Base-by-base conservation (phyloP, 176 grass and related monocot genomes). In the Tillandsia fasciculata region DNA sequence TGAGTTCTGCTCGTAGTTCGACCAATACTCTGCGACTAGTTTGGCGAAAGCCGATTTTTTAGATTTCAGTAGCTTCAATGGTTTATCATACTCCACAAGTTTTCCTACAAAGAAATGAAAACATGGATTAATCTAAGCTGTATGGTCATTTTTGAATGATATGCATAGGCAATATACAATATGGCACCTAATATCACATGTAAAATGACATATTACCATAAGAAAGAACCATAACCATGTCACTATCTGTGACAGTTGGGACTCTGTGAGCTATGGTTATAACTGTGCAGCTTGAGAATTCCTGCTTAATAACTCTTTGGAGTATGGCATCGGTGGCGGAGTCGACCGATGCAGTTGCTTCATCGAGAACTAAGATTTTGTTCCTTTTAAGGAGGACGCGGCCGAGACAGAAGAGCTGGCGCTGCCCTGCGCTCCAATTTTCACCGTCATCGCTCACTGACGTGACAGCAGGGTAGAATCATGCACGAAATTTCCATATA, bases 301-400 rank as follows among this genome's bases (percentile, higher is more conserved):
- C 86, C 48, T 83, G 50, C 49, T 84, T 90, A 50, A 92, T 85
- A 51, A 91, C 82, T 42, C 51, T 82, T 77, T 92, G 93, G 47
- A 92, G 69, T 49, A 83, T 23, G 12, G 70, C 75, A 56, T 97
- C 89, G 11, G 86, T 97, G 75, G 86, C 81, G 0, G 86, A 87
- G 74, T 97, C 93, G 9, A 97, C 89, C 14, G 93, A 97, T 9
- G 93, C 89, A 3, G 89, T 92, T 3, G 93, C 93, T 73, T 90
- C 89, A 18, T 97, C 89, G 2, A 97, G 82, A 64, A 97, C 84
- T 2, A 92, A 64, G 47, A 97, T 90, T 66, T 76, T 90, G 72
- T 82, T 92, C 72, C 79, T 85, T 54, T 61, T 70, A 27, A 97
- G 84, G 53, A 97, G 76, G 33, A 92, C 82, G 12, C 82, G 84